A percentile compares a stretch with the other conserved stretches of the same genome.
phyloP scores from a whole-genome alignment of 805 yeast genomes.

The Candida qinlingensis region DNA sequence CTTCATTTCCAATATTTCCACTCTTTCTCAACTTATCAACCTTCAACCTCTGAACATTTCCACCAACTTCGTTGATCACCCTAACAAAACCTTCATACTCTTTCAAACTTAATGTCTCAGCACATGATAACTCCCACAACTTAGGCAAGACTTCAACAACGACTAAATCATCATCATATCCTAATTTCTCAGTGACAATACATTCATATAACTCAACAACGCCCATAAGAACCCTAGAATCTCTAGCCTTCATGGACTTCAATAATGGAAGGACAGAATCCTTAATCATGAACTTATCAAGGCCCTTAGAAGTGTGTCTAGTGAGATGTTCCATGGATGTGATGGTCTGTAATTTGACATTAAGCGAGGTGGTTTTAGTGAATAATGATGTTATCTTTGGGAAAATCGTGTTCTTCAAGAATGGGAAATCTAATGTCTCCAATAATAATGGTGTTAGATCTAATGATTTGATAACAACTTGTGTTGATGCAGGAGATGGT shows the following conservation, averaged over 20 bases:
- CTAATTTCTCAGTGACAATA: constrained; percentile 25
- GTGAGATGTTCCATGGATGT: constrained; percentile 54
- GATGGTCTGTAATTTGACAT: constrained; percentile 68
- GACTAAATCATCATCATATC: constrained; percentile 35
- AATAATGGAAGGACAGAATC: constrained; percentile 83
- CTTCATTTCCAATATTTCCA: constrained; percentile 2
- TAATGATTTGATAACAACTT: constrained; percentile 52
- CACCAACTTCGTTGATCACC: constrained; percentile 37
- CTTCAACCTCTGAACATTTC: constrained; percentile 36
- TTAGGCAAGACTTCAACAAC: constrained; percentile 54
- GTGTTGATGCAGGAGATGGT: constrained; percentile 23
- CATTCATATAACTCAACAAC: constrained; percentile 39
- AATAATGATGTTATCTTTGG: constrained; percentile 71
- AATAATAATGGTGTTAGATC: constrained; percentile 35
- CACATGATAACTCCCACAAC: constrained; percentile 44
- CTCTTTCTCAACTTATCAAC: constrained; percentile 20
- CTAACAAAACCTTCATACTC: constrained; percentile 38
- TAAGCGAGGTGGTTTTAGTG: constrained; percentile 76
- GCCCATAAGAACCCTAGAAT: constrained; percentile 53
- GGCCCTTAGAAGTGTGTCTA: constrained; percentile 40
- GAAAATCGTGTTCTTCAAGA: constrained; percentile 68
- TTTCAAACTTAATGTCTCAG: constrained; percentile 34
- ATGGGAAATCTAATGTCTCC: constrained; percentile 55
- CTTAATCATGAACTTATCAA: constrained; percentile 65
- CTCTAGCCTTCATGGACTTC: constrained; percentile 70